phyloP scores from a whole-genome alignment of 495 filamentous ascomycete genomes.

The Penicillium dipodomyicola region DNA sequence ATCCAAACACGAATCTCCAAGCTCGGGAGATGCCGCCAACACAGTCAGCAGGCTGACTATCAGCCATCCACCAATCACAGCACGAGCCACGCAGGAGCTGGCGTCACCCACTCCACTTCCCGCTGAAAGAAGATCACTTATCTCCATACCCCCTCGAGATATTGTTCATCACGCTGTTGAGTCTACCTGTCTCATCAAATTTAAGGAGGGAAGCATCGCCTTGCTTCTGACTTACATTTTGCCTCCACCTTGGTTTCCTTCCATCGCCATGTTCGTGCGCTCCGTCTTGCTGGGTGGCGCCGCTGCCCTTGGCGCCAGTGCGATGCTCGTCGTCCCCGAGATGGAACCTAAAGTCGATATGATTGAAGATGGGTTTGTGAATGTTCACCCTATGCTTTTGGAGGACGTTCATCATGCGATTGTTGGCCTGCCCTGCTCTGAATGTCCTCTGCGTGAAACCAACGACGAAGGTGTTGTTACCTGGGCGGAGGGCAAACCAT shows the following conservation, averaged over 20 bases:
- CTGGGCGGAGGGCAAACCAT: constrained; percentile 39
- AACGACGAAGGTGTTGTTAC: constrained; percentile 32
- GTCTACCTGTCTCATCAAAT: constrained; percentile 3
- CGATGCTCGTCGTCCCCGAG: constrained; percentile 50
- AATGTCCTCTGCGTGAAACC: constrained; percentile 45
- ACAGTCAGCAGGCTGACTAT: constrained; percentile 9
- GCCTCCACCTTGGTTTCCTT: constrained; percentile 2
- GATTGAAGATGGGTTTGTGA: constrained; percentile 28
- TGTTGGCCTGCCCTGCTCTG: constrained; percentile 44
- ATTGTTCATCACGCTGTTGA: constrained; percentile 2
- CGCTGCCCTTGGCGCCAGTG: constrained; percentile 43
- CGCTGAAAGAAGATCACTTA: constrained; percentile 15
- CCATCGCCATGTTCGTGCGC: constrained; percentile 39
- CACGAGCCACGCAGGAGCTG: constrained; percentile 27
- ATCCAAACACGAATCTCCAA: neutral
- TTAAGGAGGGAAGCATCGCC: neutral
- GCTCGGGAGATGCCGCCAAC: neutral
- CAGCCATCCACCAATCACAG: constrained; percentile 16
- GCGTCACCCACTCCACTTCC: constrained; percentile 32
- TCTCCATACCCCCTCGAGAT: constrained; percentile 20
- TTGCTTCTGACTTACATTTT: neutral
- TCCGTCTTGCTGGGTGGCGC: constrained; percentile 43
- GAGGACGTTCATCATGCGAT: constrained; percentile 31
- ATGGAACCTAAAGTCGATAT: constrained; percentile 29
- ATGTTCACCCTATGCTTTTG: constrained; percentile 29